Conservation (phyloP, 2,329 filamentous ascomycete species). For the Fusarium globosum region DNA sequence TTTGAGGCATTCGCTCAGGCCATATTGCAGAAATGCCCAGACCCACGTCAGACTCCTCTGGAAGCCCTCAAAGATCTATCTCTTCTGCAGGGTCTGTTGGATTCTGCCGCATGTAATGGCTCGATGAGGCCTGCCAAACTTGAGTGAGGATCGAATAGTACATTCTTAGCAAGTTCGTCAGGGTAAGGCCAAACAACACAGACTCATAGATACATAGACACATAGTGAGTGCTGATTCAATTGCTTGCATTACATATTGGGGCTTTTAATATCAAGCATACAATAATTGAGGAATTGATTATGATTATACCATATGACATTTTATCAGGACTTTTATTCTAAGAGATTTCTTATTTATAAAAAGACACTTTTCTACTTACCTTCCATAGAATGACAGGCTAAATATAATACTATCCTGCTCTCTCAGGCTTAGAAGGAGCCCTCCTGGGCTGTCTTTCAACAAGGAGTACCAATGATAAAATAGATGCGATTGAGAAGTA, state of each 20-base stretch:
- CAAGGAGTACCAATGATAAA: neutral
- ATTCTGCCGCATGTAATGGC: neutral
- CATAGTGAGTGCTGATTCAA: neutral
- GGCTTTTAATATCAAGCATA: neutral
- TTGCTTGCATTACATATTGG: rapidly evolving
- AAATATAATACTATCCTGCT: neutral
- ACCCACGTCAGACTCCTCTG: neutral
- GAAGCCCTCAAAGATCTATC: neutral
- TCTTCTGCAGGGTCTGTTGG: neutral
- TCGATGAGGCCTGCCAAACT: neutral
- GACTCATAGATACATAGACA: too few relatives aligned
- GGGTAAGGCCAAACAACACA: neutral
- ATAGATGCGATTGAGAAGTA: neutral
- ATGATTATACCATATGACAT: rapidly evolving
- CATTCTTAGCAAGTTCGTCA: neutral
- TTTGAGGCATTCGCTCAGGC: neutral
- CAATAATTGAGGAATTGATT: rapidly evolving
- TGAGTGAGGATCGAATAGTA: neutral
- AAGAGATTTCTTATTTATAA: neutral
- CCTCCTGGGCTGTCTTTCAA: neutral
- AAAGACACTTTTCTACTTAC: neutral
- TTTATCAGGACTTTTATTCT: neutral
- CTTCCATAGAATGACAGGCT: rapidly evolving
- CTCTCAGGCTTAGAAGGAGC: neutral
- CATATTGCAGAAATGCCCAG: neutral